These are phyloP conservation scores for Sporobolomyces phaffii DNA, from an alignment of 768 basidiomycete species.

Conservation along the genomic window DNA sequence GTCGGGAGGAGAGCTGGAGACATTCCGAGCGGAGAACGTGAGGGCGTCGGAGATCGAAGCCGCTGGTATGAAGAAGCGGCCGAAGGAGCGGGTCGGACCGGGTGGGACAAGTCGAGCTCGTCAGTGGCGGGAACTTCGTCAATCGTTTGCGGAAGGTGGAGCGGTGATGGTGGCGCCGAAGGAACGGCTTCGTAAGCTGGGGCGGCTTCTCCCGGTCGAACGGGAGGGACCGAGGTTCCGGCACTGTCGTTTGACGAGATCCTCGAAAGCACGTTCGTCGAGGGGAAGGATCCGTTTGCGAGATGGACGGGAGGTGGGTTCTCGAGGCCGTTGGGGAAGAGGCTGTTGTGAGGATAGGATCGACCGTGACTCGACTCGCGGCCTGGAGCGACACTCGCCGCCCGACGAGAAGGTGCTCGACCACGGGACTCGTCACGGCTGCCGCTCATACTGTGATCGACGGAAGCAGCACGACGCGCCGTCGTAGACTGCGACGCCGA, in stretches of 20 bases:
- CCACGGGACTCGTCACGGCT: constrained; percentile 25
- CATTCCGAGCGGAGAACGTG: constrained; percentile 29
- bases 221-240: not conserved
- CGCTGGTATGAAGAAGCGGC: not conserved
- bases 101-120: not conserved
- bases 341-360: constrained; percentile 28
- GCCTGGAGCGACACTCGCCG: constrained; percentile 23
- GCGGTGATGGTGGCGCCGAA: constrained; percentile 11
- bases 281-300: not conserved
- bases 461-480: constrained; percentile 53
- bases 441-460: constrained; percentile 49
- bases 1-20: not conserved
- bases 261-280: constrained; percentile 10
- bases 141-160: not conserved
- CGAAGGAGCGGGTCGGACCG: not conserved
- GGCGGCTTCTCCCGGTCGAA: constrained; percentile 28
- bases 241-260: constrained; percentile 21
- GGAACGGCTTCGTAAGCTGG: constrained; percentile 34
- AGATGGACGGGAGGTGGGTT: not conserved
- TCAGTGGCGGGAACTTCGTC: not conserved
- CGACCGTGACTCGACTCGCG: constrained; percentile 26
- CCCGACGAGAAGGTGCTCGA: constrained; percentile 10
- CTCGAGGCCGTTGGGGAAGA: constrained; percentile 19
- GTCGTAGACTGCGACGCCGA: constrained; percentile 52
- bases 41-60: constrained; percentile 11